A percentile compares a stretch with the other conserved stretches of the same genome.
Evolutionary conservation across 768 basidiomycete species (phyloP).

Genomic region (Termitomyces sp.): DNA sequence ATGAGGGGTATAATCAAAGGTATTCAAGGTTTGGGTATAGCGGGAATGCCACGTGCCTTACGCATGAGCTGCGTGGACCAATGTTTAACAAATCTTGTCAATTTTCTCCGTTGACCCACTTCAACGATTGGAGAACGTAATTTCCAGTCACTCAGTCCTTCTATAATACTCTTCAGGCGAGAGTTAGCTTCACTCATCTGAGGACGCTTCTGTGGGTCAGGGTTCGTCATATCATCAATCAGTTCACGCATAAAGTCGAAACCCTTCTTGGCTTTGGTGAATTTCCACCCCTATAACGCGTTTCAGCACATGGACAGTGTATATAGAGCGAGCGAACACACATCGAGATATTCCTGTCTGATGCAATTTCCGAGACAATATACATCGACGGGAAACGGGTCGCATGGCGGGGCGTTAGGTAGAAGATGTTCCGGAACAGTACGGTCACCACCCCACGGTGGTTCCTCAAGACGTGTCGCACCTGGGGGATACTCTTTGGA

Average conservation of each 20-base stretch:
- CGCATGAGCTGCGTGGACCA: not conserved
- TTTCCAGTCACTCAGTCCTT: not conserved
- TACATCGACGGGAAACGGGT: too few relatives aligned
- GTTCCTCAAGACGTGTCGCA: not conserved
- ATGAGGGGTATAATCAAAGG: not conserved
- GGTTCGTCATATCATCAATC: too few relatives aligned
- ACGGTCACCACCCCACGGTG: slow-evolving; percentile 5
- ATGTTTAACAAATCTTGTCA: not conserved
- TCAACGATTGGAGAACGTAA: not conserved
- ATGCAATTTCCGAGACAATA: too few relatives aligned
- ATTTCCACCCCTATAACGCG: too few relatives aligned
- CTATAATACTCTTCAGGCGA: not conserved
- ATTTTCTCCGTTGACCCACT: not conserved
- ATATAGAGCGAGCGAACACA: too few relatives aligned
- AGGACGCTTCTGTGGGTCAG: too few relatives aligned
- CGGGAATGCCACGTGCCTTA: not conserved
- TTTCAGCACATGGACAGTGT: too few relatives aligned
- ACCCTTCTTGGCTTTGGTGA: too few relatives aligned
- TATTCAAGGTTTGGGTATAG: slow-evolving; percentile 1
- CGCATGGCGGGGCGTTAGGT: too few relatives aligned
- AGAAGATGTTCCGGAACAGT: too few relatives aligned
- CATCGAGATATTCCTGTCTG: too few relatives aligned
- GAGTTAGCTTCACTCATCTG: not conserved
- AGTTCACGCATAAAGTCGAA: too few relatives aligned
- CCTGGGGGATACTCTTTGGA: slow-evolving; percentile 11